Percentiles rank a stretch among this genome's conserved stretches.
phyloP scores from a whole-genome alignment of 2,329 filamentous ascomycete genomes.

The Microdochium bolleyi region DNA sequence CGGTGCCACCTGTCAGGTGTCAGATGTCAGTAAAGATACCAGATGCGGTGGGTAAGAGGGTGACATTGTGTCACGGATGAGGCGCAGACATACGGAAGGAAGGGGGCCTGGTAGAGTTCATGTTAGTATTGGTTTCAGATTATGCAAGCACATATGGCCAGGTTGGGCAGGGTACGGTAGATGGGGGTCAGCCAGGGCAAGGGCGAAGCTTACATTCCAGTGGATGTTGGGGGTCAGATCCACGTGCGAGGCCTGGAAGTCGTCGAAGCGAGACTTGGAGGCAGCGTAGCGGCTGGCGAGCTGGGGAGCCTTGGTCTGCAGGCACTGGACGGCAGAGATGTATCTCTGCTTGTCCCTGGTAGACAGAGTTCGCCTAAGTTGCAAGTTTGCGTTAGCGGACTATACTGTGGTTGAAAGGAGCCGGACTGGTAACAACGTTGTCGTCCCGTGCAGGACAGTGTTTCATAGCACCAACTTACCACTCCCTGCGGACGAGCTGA shows the following conservation, averaged over 20 bases:
- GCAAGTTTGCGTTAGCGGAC: no score
- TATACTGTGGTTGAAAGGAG: no score
- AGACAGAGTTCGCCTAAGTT: neutral
- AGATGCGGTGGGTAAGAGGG: neutral
- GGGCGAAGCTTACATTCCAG: slow-evolving; percentile 11
- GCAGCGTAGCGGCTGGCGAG: slow-evolving; percentile 21
- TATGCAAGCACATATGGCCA: slow-evolving; percentile 7
- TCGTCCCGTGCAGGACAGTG: no score
- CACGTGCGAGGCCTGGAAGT: slow-evolving; percentile 34
- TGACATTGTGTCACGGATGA: neutral
- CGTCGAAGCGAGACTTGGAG: slow-evolving; percentile 32
- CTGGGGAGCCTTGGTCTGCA: slow-evolving; percentile 20
- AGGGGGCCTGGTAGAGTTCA: slow-evolving; percentile 5
- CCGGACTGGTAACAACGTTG: no score
- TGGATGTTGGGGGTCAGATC: slow-evolving; percentile 29
- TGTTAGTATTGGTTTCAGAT: slow-evolving; percentile 5
- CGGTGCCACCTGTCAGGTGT: slow-evolving; percentile 10
- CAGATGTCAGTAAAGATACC: neutral
- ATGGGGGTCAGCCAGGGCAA: neutral
- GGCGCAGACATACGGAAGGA: slow-evolving; percentile 5
- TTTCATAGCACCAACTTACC: neutral
- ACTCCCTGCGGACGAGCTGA: slow-evolving; percentile 1
- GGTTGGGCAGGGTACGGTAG: slow-evolving; percentile 7
- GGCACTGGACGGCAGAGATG: slow-evolving; percentile 29
- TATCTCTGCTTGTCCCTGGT: slow-evolving; percentile 21